A percentile compares a stretch with the other conserved stretches of the same genome.
These are phyloP conservation scores for Linanthus parryae DNA, from an alignment of 148 eudicot species.

Conservation along the genomic window DNA sequence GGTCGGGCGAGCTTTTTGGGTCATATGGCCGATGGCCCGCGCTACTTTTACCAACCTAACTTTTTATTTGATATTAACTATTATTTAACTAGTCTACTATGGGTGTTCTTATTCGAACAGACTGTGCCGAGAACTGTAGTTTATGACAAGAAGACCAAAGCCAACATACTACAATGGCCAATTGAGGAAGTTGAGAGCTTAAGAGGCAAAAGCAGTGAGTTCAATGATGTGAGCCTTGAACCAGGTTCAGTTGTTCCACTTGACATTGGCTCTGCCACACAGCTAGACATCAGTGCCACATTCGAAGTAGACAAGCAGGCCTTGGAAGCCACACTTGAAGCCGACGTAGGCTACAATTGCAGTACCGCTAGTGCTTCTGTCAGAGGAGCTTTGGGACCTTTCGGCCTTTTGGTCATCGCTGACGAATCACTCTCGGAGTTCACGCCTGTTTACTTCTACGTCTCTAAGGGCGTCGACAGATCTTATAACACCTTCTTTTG, in stretches of 20 bases:
- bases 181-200: slow-evolving; percentile 6
- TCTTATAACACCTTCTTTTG: slow-evolving; percentile 55
- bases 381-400: slow-evolving; percentile 72
- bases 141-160: slow-evolving; percentile 8
- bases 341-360: slow-evolving; percentile 54
- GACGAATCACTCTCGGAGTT: slow-evolving; percentile 59
- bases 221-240: background rate
- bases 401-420: slow-evolving; percentile 75
- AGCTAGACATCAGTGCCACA: slow-evolving; percentile 71
- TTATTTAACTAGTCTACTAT: no score
- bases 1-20: no score
- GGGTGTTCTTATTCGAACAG: no score
- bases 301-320: slow-evolving; percentile 51
- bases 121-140: slow-evolving; percentile 7
- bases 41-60: no score
- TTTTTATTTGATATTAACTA: no score
- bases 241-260: slow-evolving; percentile 11
- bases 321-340: slow-evolving; percentile 36
- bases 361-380: slow-evolving; percentile 39
- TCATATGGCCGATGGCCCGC: no score
- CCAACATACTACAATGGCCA: slow-evolving; percentile 12
- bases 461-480: slow-evolving; percentile 58
- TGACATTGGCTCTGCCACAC: slow-evolving; percentile 9
- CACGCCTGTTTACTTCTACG: slow-evolving; percentile 80
- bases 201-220: background rate